Evolutionary conservation across 2,329 filamentous ascomycete species (phyloP).

Genomic region (Coniella lustricola): DNA sequence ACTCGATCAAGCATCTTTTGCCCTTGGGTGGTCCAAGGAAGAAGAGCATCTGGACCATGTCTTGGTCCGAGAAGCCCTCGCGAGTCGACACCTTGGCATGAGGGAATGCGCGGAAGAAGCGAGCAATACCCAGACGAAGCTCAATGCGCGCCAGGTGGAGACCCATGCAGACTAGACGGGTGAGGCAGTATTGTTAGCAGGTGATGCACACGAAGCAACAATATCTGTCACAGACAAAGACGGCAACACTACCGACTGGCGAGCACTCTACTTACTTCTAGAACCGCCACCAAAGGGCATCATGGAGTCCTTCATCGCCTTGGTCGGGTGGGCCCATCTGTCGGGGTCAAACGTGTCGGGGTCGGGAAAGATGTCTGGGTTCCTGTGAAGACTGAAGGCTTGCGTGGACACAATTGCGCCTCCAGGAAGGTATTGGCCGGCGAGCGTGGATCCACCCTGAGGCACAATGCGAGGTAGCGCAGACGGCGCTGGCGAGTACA

Average conservation of each 20-base stretch:
- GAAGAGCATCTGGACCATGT: constrained; percentile 24
- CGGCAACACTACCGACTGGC: constrained; percentile 19
- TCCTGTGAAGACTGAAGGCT: constrained; percentile 40
- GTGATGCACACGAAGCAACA: constrained; percentile 23
- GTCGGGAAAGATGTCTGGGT: constrained; percentile 32
- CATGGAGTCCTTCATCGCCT: constrained; percentile 22
- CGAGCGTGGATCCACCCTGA: constrained; percentile 30
- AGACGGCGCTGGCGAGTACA: constrained; percentile 34
- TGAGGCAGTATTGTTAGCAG: constrained; percentile 39
- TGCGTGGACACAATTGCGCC: constrained; percentile 35
- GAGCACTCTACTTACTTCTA: constrained; percentile 20
- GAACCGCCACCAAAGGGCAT: constrained; percentile 26
- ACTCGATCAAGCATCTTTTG: constrained; percentile 24
- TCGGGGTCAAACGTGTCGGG: constrained; percentile 30
- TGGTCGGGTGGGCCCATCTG: constrained; percentile 30
- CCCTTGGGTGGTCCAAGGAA: constrained; percentile 24
- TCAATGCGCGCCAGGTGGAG: constrained; percentile 49
- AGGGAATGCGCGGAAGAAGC: constrained; percentile 37
- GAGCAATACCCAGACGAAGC: constrained; percentile 39
- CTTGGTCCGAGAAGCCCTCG: constrained; percentile 25
- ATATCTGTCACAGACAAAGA: neutral
- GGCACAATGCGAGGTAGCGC: constrained; percentile 35
- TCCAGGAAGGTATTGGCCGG: constrained; percentile 32
- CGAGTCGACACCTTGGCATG: constrained; percentile 21
- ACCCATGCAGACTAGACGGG: constrained; percentile 39